Base-by-base conservation (phyloP, 176 grass and related monocot species). In the Urochloa ruziziensis region DNA sequence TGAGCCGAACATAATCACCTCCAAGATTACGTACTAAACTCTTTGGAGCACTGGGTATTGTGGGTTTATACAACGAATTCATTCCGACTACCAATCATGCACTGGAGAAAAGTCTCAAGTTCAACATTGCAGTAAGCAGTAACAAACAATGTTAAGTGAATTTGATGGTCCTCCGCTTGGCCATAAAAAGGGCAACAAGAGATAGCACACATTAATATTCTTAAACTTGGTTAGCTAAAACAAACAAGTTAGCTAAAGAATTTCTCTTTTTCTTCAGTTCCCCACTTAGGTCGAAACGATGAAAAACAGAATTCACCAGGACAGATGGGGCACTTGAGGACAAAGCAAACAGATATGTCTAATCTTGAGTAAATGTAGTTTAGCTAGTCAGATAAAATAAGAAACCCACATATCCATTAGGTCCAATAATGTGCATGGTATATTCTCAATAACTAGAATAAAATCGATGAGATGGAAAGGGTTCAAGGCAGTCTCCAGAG, bases 171-270 rank as follows among this genome's bases (percentile, higher is more conserved):
- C 25, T 16, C 17, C 46, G 35, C 61, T 72, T 65, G 58, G 8
- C 4, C 34, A 40, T 43, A 65, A 54, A 70, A 78, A 23, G 12
- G 56, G 30, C 28, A 44, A 27, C 27, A 18, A 70, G 25, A 16
- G 27, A 37, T 36, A 23, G 27, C 8, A 74, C 58, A 3, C 36
- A 57, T 7, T 49, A 74, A 80, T n/a, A n/a, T 61, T 52, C 32
- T 77, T n/a, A 23, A 78, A 70, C 73, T 71, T 82, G 53, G 54
- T n/a, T 53, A 70, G 54, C 19, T 54, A 54, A 52, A 54, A 54
- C 21, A 54, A 23, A 23, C 52, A 54, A 23, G 19, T 23, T 39
- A 13, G 14, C 52, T 81, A 23, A 43, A 67, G 75, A 30, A 49
- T 5, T 49, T 88, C 21, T 62, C 32, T 35, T 64, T 73, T 80